These are phyloP conservation scores for Fragaria iinumae DNA, from an alignment of 306 rosid species.

Conservation along the genomic window DNA sequence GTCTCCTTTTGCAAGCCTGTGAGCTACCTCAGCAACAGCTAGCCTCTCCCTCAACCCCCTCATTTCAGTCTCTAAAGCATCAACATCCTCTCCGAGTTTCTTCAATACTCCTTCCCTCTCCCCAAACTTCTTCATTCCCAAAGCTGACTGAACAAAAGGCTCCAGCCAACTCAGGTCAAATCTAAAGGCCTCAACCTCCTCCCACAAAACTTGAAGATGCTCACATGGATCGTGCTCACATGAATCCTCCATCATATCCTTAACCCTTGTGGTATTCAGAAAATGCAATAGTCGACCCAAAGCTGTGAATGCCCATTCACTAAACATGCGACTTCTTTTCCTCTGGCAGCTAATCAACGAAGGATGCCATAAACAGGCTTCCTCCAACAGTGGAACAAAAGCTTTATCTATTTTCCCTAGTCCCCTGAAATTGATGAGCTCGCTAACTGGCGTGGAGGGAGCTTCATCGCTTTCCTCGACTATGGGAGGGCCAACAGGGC, in stretches of 20 bases:
- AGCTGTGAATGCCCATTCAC: constrained; percentile 18
- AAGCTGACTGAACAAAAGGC: constrained; percentile 7
- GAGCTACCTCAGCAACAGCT: background rate
- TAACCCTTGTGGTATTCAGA: constrained; percentile 6
- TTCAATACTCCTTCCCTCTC: constrained; percentile 3
- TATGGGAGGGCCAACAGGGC: background rate
- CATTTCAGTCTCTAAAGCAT: constrained; percentile 7
- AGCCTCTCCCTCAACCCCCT: background rate
- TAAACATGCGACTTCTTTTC: constrained; percentile 11
- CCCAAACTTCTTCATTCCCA: constrained; percentile 5
- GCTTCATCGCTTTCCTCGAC: background rate
- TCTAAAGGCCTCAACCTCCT: constrained; percentile 3
- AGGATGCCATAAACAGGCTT: constrained; percentile 16
- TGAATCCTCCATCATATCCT: constrained; percentile 9
- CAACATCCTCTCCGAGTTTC: background rate
- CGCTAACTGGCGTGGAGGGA: background rate
- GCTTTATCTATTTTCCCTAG: constrained; percentile 5
- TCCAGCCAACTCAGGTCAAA: constrained; percentile 15
- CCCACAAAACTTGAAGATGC: constrained; percentile 13
- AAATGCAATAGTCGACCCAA: constrained; percentile 11
- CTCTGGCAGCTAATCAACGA: background rate
- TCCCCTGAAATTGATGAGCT: constrained; percentile 6
- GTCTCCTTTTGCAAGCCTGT: background rate
- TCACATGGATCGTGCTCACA: background rate
- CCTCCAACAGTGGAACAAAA: constrained; percentile 14